Conservation (phyloP, 129 eudicot species). For the Centrapalus pauciflorus region DNA sequence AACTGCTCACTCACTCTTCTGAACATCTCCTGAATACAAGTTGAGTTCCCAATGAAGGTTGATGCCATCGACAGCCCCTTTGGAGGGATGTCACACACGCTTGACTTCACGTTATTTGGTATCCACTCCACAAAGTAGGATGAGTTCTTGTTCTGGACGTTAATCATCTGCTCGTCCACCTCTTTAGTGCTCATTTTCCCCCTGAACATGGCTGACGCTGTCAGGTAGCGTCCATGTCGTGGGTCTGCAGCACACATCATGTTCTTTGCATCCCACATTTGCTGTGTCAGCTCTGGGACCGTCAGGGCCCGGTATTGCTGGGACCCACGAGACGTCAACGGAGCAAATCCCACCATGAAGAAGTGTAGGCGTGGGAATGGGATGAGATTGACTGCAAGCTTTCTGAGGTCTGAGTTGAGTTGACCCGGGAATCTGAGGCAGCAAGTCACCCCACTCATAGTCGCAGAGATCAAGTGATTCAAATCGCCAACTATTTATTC, state of each 20-base stretch:
- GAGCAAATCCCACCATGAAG: conserved; percentile 28
- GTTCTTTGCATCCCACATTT: conserved; percentile 40
- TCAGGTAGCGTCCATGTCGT: conserved; percentile 32
- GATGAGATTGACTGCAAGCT: conserved; percentile 25
- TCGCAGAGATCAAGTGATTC: conserved; percentile 21
- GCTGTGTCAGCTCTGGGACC: conserved; percentile 35
- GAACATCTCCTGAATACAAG: conserved; percentile 55
- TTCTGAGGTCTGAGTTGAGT: conserved; percentile 28
- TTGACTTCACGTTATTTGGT: conserved; percentile 25
- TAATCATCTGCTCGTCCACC: conserved; percentile 29
- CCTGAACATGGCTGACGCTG: conserved; percentile 25
- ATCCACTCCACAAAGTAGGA: conserved; percentile 35
- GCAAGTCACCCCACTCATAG: conserved; percentile 25
- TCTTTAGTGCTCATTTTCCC: conserved; percentile 33
- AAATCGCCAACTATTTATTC: conserved; percentile 10
- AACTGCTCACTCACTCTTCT: conserved; percentile 60
- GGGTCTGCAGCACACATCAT: conserved; percentile 43
- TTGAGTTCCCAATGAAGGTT: conserved; percentile 45
- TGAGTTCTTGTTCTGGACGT: conserved; percentile 26
- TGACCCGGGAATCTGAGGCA: conserved; percentile 21
- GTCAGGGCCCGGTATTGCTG: conserved; percentile 31
- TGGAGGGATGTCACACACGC: conserved; percentile 27
- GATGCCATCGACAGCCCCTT: conserved; percentile 38
- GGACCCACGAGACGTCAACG: conserved; percentile 28
- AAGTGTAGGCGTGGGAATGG: conserved; percentile 33